Percentiles rank a stretch among this genome's conserved stretches.
These are phyloP conservation scores for Nemania diffusa DNA, from an alignment of 2,329 filamentous ascomycete species.

Conservation along the genomic window DNA sequence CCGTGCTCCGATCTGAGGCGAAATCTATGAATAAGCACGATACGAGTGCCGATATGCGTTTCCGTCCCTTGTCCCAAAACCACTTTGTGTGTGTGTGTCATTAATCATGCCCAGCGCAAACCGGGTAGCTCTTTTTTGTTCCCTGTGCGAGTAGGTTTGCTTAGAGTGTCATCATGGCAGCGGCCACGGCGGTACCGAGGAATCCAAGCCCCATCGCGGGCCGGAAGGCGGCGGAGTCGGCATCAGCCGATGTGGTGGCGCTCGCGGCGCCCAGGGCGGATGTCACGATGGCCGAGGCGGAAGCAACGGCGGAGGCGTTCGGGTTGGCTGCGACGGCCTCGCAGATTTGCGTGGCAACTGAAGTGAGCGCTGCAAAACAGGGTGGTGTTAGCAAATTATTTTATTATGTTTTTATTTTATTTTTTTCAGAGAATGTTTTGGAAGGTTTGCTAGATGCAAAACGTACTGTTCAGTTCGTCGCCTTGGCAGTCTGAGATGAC, in stretches of 20 bases:
- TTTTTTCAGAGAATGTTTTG: too few species aligned
- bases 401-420: too few species aligned
- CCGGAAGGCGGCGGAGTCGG: slow-evolving; percentile 41
- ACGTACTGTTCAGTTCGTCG: slow-evolving; percentile 44
- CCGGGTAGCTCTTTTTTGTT: neutral
- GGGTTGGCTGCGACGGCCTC: slow-evolving; percentile 40
- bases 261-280: slow-evolving; percentile 42
- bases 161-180: slow-evolving; percentile 45
- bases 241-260: slow-evolving; percentile 33
- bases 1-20: neutral
- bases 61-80: neutral
- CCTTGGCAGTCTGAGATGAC: slow-evolving; percentile 37
- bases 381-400: too few species aligned
- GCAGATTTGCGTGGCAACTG: slow-evolving; percentile 46
- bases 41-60: slow-evolving; percentile 18
- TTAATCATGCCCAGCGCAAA: slow-evolving; percentile 11
- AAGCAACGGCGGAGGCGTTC: slow-evolving; percentile 43
- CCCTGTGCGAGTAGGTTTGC: too few species aligned
- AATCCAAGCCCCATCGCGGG: slow-evolving; percentile 45
- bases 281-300: slow-evolving; percentile 46
- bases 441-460: too few species aligned
- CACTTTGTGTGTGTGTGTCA: slow-evolving; percentile 12
- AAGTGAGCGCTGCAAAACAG: slow-evolving; percentile 32
- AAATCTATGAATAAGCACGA: slow-evolving; percentile 29
- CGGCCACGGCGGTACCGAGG: slow-evolving; percentile 43